Evolutionary conservation across 2,329 filamentous ascomycete species (phyloP), one percentile per base, ranked within the genome.

Genomic region (Pleurostoma richardsiae): DNA sequence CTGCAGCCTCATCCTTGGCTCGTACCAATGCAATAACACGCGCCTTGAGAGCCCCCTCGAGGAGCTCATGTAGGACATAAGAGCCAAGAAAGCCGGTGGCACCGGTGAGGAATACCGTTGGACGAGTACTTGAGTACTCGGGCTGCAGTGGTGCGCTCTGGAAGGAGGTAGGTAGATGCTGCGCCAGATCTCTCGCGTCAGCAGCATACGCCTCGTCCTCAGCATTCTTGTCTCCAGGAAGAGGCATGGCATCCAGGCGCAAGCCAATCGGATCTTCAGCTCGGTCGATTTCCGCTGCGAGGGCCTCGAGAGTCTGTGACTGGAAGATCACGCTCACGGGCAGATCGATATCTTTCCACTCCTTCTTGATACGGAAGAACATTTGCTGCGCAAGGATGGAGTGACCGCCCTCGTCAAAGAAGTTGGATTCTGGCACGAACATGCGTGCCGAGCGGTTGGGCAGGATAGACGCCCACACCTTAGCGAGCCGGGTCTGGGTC

Each of bases 71-170:
- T 30, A 95, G 71, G 8, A 96, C 72, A 59, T 90, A 95, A 0
- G 88, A 79, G 29, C 91, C 91, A 26, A 96, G 68, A 72, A 96
- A 96, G 3, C 91, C 91, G 4, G 91, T 96, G 4, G 88, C 90
- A 40, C 92, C 90, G 3, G 91, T 96, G 4, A 96, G 69, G 64
- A 96, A 87, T 8, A 94, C 75, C 0, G 85, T 90, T 31, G 71
- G 56, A 31, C 47, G 43, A 39, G 56, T 39, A 52, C 57, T 41
- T 50, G 70, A 49, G 3, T 54, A 50, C 29, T 64, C 56, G n/a
- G 54, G 48, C 5, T 49, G 49, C 28, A 58, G 41, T 41, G 62
- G 54, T 5, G 61, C 48, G 8, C 52, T 43, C 41, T 49, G 46
- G 39, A 45, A 57, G 10, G 47, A 59, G 36, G 54, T 52, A 2